Evolutionary conservation across 176 grass and related monocot species (phyloP), one percentile per base, ranked within the genome.

Genomic region (Thalia dealbata): DNA sequence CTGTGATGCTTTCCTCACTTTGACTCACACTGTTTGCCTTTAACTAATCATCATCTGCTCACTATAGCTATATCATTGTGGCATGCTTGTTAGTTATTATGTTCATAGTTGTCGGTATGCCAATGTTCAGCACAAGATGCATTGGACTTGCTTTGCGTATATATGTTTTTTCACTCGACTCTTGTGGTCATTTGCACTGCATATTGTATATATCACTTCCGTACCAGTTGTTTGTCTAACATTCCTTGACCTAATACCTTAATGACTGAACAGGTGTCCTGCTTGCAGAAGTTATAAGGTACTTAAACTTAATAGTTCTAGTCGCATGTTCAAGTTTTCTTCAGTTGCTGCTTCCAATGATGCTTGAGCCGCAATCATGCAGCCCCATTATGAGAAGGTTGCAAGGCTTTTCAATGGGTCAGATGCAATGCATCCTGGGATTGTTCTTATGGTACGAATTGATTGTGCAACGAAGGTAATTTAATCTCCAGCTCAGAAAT

Each of bases 271-370:
- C 78, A 99, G 95, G 95, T 99, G 95, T 73, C 95, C 95, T 69
- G 95, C 95, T 61, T 99, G 95, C 79, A 92, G 95, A 88, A 99
- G 93, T 77, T 99, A 91, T 79, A 99, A 99, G 90, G 95, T 99
- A 96, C 63, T 25, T 38, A 45, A 16, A 6, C 35, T 42, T 12
- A 26, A 26, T 62, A 27, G 1, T 28, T 62, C 0, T 24, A 14
- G 29, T 67, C 23, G 24, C n/a, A 32, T 24, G 13, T 14, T 68
- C 18, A n/a, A 42, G 7, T 10, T 60, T 52, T 58, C 64, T 61
- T 28, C 24, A 28, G 41, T 71, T 69, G 22, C 16, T 71, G 22
- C 46, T 51, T 25, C 58, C 41, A 67, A n/a, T 42, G 6, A 67
- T 43, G 45, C 26, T n/a, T 61, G 51, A 61, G n/a, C 48, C 16